phyloP scores from a whole-genome alignment of 1,284 basidiomycete species.

The Marasmius oreades region DNA sequence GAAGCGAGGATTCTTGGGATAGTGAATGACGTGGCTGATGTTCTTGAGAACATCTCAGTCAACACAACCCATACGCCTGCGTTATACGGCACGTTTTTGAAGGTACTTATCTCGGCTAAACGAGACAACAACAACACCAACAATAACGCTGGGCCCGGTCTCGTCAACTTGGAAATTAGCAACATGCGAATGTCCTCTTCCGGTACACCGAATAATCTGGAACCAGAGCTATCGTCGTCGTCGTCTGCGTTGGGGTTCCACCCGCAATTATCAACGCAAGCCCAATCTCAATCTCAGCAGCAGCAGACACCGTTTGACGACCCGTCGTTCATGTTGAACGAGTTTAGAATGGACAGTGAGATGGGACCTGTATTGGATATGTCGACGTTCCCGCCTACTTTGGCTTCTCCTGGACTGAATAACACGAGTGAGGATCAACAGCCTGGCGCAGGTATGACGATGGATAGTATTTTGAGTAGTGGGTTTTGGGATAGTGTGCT shows the following conservation, averaged over 20 bases:
- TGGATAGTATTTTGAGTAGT: conserved; percentile 75
- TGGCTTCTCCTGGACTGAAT: conserved; percentile 41
- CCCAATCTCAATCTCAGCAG: neutral
- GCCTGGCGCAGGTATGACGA: conserved; percentile 53
- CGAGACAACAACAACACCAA: conserved; percentile 22
- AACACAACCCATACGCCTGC: conserved; percentile 80
- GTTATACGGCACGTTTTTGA: conserved; percentile 83
- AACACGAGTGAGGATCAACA: conserved; percentile 37
- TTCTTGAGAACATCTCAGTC: conserved; percentile 71
- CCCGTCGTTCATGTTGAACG: conserved; percentile 33
- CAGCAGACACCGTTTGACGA: conserved; percentile 23
- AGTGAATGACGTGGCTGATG: conserved; percentile 78
- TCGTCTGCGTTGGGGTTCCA: neutral
- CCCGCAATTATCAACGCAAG: no score
- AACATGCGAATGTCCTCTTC: no score
- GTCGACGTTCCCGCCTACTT: conserved; percentile 78
- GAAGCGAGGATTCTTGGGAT: conserved; percentile 70
- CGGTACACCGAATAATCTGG: no score
- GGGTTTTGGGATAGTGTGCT: conserved; percentile 84
- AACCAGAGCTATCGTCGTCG: neutral
- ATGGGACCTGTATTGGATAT: conserved; percentile 79
- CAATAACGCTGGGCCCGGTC: neutral
- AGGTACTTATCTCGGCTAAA: conserved; percentile 69
- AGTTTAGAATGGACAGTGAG: conserved; percentile 71
- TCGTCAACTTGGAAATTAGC: no score